Percentiles rank a stretch among this genome's conserved stretches.
Conservation (phyloP, 1,284 basidiomycete species). For the Termitomyces sp. region DNA sequence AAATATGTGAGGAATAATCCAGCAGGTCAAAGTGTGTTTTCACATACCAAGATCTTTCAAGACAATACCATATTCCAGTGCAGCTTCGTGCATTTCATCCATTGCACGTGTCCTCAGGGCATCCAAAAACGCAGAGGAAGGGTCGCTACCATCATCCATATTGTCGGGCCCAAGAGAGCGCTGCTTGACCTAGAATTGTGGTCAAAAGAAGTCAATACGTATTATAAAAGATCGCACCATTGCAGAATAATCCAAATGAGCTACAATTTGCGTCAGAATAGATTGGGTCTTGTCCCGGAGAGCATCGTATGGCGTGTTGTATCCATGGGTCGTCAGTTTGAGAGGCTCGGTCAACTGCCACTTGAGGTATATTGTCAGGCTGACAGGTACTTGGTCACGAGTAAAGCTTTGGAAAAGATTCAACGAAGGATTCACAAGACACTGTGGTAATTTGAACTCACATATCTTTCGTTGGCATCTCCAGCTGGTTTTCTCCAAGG, state of each 20-base stretch:
- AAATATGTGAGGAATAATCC: not conserved
- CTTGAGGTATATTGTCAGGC: conserved; percentile 75
- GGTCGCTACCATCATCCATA: conserved; percentile 61
- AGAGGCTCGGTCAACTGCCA: conserved; percentile 77
- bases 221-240: conserved; percentile 22
- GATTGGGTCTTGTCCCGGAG: conserved; percentile 78
- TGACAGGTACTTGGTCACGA: conserved; percentile 77
- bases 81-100: conserved; percentile 76
- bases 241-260: conserved; percentile 51
- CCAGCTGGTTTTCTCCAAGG: conserved; percentile 74
- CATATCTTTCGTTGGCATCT: conserved; percentile 84
- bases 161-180: conserved; percentile 70
- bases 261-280: conserved; percentile 77
- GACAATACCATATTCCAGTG: conserved; percentile 74
- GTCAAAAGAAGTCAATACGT: not conserved
- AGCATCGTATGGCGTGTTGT: conserved; percentile 77
- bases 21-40: not conserved
- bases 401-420: conserved; percentile 51
- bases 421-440: not conserved
- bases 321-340: conserved; percentile 75
- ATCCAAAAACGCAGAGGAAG: conserved; percentile 72
- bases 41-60: conserved; percentile 66
- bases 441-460: conserved; percentile 33
- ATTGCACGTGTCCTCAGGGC: conserved; percentile 75
- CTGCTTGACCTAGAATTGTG: conserved; percentile 57